Base-by-base conservation (phyloP, 208 protist species). In the Spongospora subterranea region DNA sequence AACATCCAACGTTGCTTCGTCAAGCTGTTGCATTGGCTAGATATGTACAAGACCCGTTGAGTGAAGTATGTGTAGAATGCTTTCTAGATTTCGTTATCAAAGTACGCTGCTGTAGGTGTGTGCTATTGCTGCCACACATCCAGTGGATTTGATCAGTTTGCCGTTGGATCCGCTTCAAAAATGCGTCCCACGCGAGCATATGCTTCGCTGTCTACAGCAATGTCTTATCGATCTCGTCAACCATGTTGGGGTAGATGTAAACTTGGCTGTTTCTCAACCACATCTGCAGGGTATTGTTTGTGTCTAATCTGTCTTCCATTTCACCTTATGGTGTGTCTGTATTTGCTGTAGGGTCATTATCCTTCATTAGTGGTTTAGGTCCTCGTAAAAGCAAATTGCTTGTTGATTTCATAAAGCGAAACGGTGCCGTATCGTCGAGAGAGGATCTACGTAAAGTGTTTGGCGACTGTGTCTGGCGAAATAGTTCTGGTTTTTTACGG, bases 171-270 rank as follows among this genome's bases (percentile, higher is more conserved):
- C 71, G 6, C n/a, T 82, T 6, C 71, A 82, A 35, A 43, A 35
- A 6, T 82, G 71, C 35, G 71, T 82, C 13, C 71, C 71, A 20
- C 71, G n/a, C 6, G n/a, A 6, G n/a, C 6, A 40, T 6, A 6
- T 82, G 71, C n/a, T 45, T 20, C n/a, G 40, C 35, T 6, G 71
- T 6, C 35, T 82, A n/a, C 40, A 35, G 6, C n/a, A n/a, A 6
- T 6, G 6, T 35, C n/a, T 82, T 20, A 82, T 35, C 71, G n/a
- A 82, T 43, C n/a, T 82, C 35, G 71, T 82, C 40, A 82, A 82
- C n/a, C 71, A 82, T 82, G 71, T 82, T n/a, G 71, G 71, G 17
- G 71, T 82, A 6, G 71, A 82, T 82, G n/a, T 82, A 20, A 82
- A 82, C n/a, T n/a, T 82, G 6, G 71, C 71, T 35, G n/a, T 43